A percentile compares a stretch with the other conserved stretches of the same genome.
Conservation (phyloP, 495 filamentous ascomycete genomes). For the Hamigera avellanea region DNA sequence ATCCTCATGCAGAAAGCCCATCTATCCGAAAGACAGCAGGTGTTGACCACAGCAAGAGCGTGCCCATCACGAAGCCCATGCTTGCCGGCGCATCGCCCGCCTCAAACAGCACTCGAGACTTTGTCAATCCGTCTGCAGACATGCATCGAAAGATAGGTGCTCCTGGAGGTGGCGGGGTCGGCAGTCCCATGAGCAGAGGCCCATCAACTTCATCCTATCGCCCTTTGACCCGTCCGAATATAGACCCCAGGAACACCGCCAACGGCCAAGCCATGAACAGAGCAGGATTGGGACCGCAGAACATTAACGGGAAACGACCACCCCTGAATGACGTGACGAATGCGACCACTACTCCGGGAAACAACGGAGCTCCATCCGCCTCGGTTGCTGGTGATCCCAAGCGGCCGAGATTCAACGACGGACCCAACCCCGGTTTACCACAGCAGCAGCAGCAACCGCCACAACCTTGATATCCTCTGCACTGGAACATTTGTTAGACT, state of each 20-base stretch:
- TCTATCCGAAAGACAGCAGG: conserved; percentile 83
- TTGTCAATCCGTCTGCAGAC: conserved; percentile 62
- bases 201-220: conserved; percentile 31
- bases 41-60: conserved; percentile 67
- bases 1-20: conserved; percentile 72
- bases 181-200: conserved; percentile 27
- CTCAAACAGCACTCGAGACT: conserved; percentile 28
- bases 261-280: conserved; percentile 10
- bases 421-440: conserved; percentile 4
- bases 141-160: conserved; percentile 61
- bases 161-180: conserved; percentile 35
- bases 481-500: too few relatives aligned
- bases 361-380: conserved; percentile 8
- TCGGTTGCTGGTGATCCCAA: conserved; percentile 22
- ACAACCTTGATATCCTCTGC: too few relatives aligned
- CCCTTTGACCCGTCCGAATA: conserved; percentile 30
- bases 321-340: conserved; percentile 43
- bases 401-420: conserved; percentile 16
- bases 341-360: conserved; percentile 13
- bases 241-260: conserved; percentile 16
- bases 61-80: conserved; percentile 46
- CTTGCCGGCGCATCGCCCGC: conserved; percentile 17
- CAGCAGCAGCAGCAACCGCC: conserved; percentile 6
- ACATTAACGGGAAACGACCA: conserved; percentile 32
- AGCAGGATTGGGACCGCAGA: conserved; percentile 17